A percentile compares a stretch with the other conserved stretches of the same genome.
phyloP scores from a whole-genome alignment of 257 asterid species.

The Petrea volubilis region DNA sequence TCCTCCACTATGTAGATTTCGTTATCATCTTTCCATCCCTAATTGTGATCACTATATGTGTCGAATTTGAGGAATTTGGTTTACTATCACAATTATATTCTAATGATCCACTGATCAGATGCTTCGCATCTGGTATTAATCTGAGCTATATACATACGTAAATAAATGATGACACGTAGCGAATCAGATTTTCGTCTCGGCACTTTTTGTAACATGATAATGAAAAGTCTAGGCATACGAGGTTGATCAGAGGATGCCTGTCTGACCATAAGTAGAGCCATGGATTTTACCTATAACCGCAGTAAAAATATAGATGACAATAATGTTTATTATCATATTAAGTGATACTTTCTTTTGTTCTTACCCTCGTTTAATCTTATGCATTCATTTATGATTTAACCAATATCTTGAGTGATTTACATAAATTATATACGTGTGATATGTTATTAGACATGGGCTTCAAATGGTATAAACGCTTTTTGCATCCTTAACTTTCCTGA shows the following conservation, averaged over 20 bases:
- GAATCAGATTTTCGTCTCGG: neutral
- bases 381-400: neutral
- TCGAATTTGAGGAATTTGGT: neutral
- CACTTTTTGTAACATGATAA: neutral
- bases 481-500: neutral
- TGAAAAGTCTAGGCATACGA: neutral
- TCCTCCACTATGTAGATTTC: slow-evolving; percentile 14
- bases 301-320: neutral
- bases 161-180: neutral
- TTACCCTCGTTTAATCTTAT: neutral
- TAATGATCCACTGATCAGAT: neutral
- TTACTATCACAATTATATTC: neutral
- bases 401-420: neutral
- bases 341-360: neutral
- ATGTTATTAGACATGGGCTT: neutral
- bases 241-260: neutral
- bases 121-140: neutral
- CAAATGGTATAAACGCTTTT: neutral
- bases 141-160: neutral
- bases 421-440: neutral
- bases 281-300: neutral
- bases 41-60: neutral
- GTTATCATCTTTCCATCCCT: slow-evolving; percentile 22
- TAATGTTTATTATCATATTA: neutral
- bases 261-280: neutral